Base-by-base conservation (phyloP, 2,329 filamentous ascomycete genomes). In the Talaromyces sp. region DNA sequence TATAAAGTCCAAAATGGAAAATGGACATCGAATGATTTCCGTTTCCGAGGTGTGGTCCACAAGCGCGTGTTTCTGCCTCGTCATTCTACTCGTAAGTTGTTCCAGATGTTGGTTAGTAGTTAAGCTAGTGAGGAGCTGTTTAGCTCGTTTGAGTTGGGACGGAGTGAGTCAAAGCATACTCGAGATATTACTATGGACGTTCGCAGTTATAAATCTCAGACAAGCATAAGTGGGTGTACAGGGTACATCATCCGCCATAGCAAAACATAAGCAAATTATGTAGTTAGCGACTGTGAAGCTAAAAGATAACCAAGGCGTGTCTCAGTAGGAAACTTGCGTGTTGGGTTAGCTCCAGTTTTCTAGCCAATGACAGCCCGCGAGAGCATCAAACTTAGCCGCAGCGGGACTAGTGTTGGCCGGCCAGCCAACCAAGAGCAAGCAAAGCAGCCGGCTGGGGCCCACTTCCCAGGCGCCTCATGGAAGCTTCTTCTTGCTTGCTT, bases 381-480 rank as follows among this genome's bases (percentile, higher is more conserved):
- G 1, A n/a, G 13, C 2, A 6, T 43, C 43, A 27, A 22, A 31
- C 40, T 25, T 54, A 62, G 47, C 60, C 47, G 34, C 25, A 40
- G 25, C 3, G 36, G 49, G 38, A 27, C 40, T 63, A 63, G 61
- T 11, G 4, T 3, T 2, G 1, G 10, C 7, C 1, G 10, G 7
- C 11, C 17, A n/a, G 51, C 61, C 61, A 63, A 63, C 19, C 36
- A 58, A 7, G 31, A 0, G 17, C 38, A 1, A n/a, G 25, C 2
- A n/a, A 47, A 27, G 51, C 25, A 45, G 34, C 47, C 31, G 53
- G 6, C 22, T 25, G n/a, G 13, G 38, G 17, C 45, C 56, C 38
- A 53, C 45, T 22, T 56, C 29, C 45, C 63, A 65, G 63, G 56
- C 63, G 56, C 63, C 54, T 58, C 54, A 60, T 27, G 36, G n/a